Base-by-base conservation (phyloP, 306 rosid species). In the Calophaca sinica region DNA sequence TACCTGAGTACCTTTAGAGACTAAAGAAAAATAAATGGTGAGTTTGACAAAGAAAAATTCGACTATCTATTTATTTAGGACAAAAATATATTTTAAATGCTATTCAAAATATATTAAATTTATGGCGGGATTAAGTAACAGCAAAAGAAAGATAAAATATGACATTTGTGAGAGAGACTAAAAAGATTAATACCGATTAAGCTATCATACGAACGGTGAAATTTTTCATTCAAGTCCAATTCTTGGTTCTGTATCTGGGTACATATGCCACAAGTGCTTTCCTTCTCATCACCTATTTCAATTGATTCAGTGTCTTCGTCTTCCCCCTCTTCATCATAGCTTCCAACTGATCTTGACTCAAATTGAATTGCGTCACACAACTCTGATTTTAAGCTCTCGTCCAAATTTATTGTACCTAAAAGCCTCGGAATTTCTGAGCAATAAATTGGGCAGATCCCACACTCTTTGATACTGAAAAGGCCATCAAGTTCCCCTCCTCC, bases 371-470 rank as follows among this genome's bases (percentile, higher is more conserved):
- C 3, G n/a, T 44, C 11, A 6, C 6, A 4, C 73, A 50, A 13
- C 45, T 68, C 45, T 49, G 9, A 31, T 49, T 9, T 6, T 13
- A 33, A 68, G 8, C 5, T 3, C 29, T 50, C 20, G 28, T 68
- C 73, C 54, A 68, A 68, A 68, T 49, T 68, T 46, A 55, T 11
- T n/a, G 60, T 3, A 14, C 32, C 42, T 49, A 49, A 13, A 68
- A 68, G n/a, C 9, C 2, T 68, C 8, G 10, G 7, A 49, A 55
- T 32, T 35, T 51, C 74, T 35, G 74, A 50, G 10, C 2, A 33
- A 58, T 69, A 35, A 9, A 69, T 50, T 50, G 74, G 74, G 7
- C 46, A 50, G 59, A 70, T 15, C 4, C 75, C 75, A 3, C 75
- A 70, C 51, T 70, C 75, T 38, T 38, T 70, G 11, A 70, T 6